Conservation (phyloP, 257 asterid genomes). For the Apocynum venetum region DNA sequence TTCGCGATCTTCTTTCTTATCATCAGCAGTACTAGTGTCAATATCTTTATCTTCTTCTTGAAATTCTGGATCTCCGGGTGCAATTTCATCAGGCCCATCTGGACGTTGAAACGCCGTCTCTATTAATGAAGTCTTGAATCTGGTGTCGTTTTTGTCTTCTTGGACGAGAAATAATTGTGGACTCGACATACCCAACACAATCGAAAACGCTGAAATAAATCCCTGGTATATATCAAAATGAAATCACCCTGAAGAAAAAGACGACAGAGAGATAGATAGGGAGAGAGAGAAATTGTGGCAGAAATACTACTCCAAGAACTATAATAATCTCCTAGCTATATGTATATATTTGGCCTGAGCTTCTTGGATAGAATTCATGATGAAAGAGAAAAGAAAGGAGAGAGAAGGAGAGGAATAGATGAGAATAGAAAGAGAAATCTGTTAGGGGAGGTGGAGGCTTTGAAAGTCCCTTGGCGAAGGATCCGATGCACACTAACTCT, state of each 20-base stretch:
- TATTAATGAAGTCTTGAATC: not conserved
- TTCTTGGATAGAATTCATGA: conserved; percentile 2
- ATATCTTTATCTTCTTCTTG: not conserved
- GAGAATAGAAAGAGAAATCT: not conserved
- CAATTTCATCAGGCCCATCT: conserved; percentile 6
- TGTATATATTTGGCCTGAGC: not conserved
- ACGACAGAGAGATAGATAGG: not conserved
- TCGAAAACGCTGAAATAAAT: conserved; percentile 2
- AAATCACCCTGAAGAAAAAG: not conserved
- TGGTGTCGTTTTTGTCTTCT: conserved; percentile 16
- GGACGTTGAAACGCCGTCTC: conserved; percentile 10
- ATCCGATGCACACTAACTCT: conserved; percentile 29
- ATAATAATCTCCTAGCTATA: not conserved
- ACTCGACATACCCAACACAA: conserved; percentile 9
- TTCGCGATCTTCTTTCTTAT: not conserved
- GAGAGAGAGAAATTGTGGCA: not conserved
- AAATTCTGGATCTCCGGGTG: not conserved
- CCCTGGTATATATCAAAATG: not conserved
- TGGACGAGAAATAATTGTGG: not conserved
- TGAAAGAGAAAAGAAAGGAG: not conserved
- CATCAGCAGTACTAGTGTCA: not conserved
- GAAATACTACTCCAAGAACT: not conserved
- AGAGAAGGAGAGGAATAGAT: not conserved
- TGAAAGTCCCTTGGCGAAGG: conserved; percentile 19
- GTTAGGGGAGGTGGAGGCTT: conserved; percentile 17